Base-by-base conservation (phyloP, 2,329 filamentous ascomycete species). In the Phialophora verrucosa region DNA sequence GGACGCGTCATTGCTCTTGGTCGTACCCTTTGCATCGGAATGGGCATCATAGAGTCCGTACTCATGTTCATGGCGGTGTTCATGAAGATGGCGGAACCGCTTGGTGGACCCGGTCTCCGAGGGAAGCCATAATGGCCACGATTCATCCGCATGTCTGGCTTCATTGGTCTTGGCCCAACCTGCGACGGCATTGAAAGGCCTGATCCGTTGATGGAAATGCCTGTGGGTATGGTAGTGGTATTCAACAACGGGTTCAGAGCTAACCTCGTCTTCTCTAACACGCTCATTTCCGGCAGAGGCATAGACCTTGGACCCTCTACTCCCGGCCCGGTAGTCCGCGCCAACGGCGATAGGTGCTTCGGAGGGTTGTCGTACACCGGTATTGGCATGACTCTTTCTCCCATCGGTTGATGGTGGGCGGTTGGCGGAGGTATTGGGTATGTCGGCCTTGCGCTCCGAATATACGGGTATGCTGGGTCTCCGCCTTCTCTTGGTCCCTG, bases 221-320 rank as follows among this genome's bases (percentile, higher is more conserved):
- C 75, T 74, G 76, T 80, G 75, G 73, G 76, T 70, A 73, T 80
- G 77, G 74, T 77, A 77, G 75, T 80, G 75, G 75, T 79, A 75
- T 74, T 69, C 35, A 61, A 62, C 20, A 62, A 62, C 44, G 66
- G 72, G 23, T 57, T 62, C 25, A 62, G 55, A 17, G 53, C 59
- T 42, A 63, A 59, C 67, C 25, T 66, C 38, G 42, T 35, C 42
- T 58, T 64, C 44, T 54, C 42, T 32, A 59, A 20, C 29, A 47
- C 29, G 35, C 12, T 65, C 56, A 53, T 35, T 44, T 32, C 11
- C 47, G 25, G 54, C 44, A 27, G 59, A 23, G 60, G 61, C 58
- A 64, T 67, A 25, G 73, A 31, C 54, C 65, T 72, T 67, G 54
- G 62, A 51, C 59, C 66, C 66, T 62, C 66, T 70, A 38, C 63